Evolutionary conservation across 495 filamentous ascomycete genomes (phyloP).

Genomic region (Daldinia loculata): DNA sequence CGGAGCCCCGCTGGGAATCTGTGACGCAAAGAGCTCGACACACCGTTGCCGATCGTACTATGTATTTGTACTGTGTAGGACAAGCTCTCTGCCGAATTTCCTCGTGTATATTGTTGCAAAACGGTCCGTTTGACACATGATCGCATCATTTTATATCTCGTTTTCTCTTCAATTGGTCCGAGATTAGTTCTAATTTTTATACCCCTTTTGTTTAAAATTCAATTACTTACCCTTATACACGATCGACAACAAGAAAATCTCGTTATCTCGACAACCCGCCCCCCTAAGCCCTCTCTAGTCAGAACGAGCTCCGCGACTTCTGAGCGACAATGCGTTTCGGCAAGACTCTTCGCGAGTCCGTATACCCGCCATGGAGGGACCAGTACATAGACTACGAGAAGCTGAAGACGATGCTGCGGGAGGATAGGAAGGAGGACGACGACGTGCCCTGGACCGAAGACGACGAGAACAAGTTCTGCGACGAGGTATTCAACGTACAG

Average conservation of each 20-base stretch:
- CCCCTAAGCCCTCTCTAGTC: background rate
- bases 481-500: slow-evolving; percentile 92
- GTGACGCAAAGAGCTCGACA: slow-evolving; percentile 33
- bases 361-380: slow-evolving; percentile 89
- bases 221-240: background rate
- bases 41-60: background rate
- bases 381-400: slow-evolving; percentile 95
- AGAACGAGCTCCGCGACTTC: background rate
- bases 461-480: slow-evolving; percentile 93
- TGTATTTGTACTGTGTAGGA: slow-evolving; percentile 19
- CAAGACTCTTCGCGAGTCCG: slow-evolving; percentile 78
- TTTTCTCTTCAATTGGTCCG: background rate
- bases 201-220: background rate
- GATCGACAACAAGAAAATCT: background rate
- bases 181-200: background rate
- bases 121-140: background rate
- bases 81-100: slow-evolving; percentile 1
- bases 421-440: slow-evolving; percentile 69
- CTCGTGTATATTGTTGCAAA: background rate
- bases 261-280: background rate
- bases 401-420: slow-evolving; percentile 86
- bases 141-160: background rate
- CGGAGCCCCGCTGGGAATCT: slow-evolving; percentile 20
- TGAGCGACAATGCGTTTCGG: slow-evolving; percentile 85
- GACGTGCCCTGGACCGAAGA: slow-evolving; percentile 84